Evolutionary conservation across 176 grass and related monocot species (phyloP), one percentile per base, ranked within the genome.

Genomic region (Aechmea fasciata): DNA sequence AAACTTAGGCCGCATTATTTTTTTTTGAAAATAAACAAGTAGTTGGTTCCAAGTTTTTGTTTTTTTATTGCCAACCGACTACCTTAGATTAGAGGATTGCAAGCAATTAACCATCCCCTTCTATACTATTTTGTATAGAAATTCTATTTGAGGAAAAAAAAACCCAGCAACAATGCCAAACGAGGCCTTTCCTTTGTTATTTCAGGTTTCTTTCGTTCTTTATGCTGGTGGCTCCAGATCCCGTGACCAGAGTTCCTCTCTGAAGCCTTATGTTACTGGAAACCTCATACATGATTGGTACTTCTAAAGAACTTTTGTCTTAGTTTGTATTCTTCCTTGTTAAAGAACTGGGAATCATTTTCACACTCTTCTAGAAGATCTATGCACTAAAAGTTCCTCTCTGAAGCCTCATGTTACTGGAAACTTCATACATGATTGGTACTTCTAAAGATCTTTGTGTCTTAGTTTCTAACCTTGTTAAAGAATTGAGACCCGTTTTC

Each of bases 211-310:
- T 71, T 75, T 82, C 7, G 49, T 76, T 62, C 84, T 97, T 11
- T 85, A 90, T 70, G 73, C 72, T 72, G 29, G 18, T 10, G 94
- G 94, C 25, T 83, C 72, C 18, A 90, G 66, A 67, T 97, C 94
- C 51, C 52, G 2, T 13, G 82, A 83, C 73, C 75, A 78, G 75
- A 90, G 65, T 75, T 91, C 94, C 63, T 97, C 94, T 47, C 83
- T 97, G 79, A 90, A 78, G 71, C 84, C 86, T 55, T 82, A 92
- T 77, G 65, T 80, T 63, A 92, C 73, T 15, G 89, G 94, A 77
- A 90, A 70, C 53, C 92, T 93, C 84, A 68, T 97, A 79, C 48
- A 97, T 75, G 89, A 97, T 65, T 97, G 94, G 94, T 97, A 97
- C 57, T 63, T 73, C 17, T 47, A 63, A 11, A 9, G 18, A 67